Evolutionary conservation across 2,329 filamentous ascomycete species (phyloP).

Genomic region (Raffaelea albimanens): DNA sequence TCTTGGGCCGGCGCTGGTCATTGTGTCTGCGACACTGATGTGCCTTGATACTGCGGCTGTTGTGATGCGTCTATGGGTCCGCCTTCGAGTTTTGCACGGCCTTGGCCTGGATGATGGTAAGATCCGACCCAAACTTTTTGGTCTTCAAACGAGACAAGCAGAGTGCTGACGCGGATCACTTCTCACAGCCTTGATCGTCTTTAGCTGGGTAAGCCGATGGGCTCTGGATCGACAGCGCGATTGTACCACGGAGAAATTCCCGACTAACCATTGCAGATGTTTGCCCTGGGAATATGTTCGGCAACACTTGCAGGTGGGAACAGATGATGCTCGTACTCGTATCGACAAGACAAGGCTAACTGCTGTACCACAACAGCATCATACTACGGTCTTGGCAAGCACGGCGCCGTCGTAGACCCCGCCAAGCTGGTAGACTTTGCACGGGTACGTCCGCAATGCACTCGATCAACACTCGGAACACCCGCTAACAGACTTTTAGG

Average conservation of each 20-base stretch:
- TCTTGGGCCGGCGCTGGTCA: not conserved
- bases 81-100: slow-evolving; percentile 1
- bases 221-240: not conserved
- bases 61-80: slow-evolving; percentile 1
- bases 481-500: not conserved
- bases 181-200: not conserved
- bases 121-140: not conserved
- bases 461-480: not conserved
- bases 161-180: no score
- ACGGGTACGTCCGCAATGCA: not conserved
- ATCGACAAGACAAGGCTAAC: not conserved
- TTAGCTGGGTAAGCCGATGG: not conserved
- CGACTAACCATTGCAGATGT: not conserved
- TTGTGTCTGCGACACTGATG: slow-evolving; percentile 2
- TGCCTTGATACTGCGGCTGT: not conserved
- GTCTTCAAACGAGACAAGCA: no score
- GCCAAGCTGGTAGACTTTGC: not conserved
- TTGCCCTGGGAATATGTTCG: slow-evolving; percentile 1
- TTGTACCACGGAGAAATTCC: not conserved
- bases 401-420: not conserved
- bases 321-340: not conserved
- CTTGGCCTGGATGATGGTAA: slow-evolving; percentile 3
- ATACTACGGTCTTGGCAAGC: slow-evolving; percentile 3
- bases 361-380: not conserved
- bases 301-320: not conserved